These are phyloP conservation scores for Basidioascus undulatus DNA, from an alignment of 768 basidiomycete genomes.

Conservation along the genomic window DNA sequence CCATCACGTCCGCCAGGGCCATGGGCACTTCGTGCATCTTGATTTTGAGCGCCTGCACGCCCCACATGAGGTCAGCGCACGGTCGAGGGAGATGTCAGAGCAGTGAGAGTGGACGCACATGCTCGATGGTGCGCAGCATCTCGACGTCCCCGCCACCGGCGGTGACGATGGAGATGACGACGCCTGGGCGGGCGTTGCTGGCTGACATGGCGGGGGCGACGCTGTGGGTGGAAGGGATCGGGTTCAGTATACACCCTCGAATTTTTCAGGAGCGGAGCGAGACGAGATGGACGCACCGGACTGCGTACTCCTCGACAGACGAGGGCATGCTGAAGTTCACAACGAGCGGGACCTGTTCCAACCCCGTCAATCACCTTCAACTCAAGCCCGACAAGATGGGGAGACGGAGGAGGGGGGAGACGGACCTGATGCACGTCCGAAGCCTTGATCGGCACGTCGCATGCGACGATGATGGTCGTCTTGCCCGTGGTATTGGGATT, in stretches of 20 bases:
- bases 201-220: constrained; percentile 73
- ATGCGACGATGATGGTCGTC: constrained; percentile 69
- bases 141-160: constrained; percentile 79
- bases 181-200: constrained; percentile 61
- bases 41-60: too few relatives aligned
- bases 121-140: constrained; percentile 92
- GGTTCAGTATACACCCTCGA: background rate
- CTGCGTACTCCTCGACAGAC: constrained; percentile 91
- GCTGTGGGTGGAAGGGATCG: constrained; percentile 21
- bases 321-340: constrained; percentile 90
- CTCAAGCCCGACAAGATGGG: too few relatives aligned
- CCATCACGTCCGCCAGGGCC: too few relatives aligned
- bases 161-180: constrained; percentile 88
- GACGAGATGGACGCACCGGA: constrained; percentile 32
- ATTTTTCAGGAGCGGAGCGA: background rate
- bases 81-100: too few relatives aligned
- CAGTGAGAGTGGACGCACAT: too few relatives aligned
- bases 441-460: constrained; percentile 76
- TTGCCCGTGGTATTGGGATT: too few relatives aligned
- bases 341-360: constrained; percentile 58
- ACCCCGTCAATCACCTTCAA: constrained; percentile 18
- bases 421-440: too few relatives aligned
- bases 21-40: too few relatives aligned
- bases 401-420: too few relatives aligned
- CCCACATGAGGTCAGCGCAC: too few relatives aligned